phyloP scores from a whole-genome alignment of 2,329 filamentous ascomycete species.

The Fusarium miscanthi region DNA sequence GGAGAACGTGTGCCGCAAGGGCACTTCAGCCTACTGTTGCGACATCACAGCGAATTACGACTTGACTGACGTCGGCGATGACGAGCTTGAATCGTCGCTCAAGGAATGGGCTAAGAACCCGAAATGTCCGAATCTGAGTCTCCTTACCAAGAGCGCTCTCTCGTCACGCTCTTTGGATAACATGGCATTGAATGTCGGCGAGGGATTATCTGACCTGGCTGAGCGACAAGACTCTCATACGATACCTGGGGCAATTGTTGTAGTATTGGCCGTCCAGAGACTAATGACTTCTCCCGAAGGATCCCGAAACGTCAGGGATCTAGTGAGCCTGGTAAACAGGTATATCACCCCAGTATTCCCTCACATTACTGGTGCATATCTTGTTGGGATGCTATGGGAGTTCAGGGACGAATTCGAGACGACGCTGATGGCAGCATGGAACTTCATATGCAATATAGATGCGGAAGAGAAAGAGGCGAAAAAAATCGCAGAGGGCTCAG shows the following conservation, averaged over 20 bases:
- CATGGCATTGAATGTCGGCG: background rate
- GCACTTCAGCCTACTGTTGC: slow-evolving; percentile 12
- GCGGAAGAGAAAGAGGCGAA: background rate
- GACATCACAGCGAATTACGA: background rate
- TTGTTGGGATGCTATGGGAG: no score
- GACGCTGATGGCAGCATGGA: background rate
- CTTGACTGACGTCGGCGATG: background rate
- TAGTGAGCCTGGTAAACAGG: no score
- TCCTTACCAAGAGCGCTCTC: background rate
- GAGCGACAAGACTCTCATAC: background rate
- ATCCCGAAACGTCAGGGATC: no score
- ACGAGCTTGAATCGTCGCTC: background rate
- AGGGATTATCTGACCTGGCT: background rate
- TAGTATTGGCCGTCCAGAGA: no score
- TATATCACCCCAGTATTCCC: no score
- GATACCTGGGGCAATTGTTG: no score
- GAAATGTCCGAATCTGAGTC: background rate
- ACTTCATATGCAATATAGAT: background rate
- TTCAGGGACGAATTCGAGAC: no score
- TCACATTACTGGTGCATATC: no score
- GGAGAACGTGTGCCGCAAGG: background rate
- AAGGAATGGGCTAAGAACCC: slow-evolving; percentile 1
- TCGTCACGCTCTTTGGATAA: background rate
- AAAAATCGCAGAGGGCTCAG: no score
- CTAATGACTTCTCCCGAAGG: no score